These are phyloP conservation scores for Coniferiporia sulphurascens DNA, from an alignment of 1,284 basidiomycete genomes.

Conservation along the genomic window DNA sequence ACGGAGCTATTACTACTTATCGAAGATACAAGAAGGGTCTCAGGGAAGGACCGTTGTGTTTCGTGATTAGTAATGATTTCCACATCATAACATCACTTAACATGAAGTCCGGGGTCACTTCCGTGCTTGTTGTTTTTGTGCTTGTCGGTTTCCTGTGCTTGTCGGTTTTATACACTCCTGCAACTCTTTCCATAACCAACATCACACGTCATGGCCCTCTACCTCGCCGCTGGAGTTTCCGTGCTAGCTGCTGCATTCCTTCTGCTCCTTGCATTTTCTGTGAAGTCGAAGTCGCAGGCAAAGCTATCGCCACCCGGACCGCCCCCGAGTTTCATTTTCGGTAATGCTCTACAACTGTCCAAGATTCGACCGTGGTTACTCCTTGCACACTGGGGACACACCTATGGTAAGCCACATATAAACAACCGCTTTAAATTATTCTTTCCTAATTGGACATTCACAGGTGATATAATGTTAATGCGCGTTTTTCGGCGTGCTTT, in stretches of 20 bases:
- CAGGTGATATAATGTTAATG: not conserved
- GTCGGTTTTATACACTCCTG: not conserved
- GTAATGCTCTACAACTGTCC: conserved; percentile 16
- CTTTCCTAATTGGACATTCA: not conserved
- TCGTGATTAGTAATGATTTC: no score
- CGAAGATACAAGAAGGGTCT: no score
- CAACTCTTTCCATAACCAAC: not conserved
- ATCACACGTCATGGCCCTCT: not conserved
- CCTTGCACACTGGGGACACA: conserved; percentile 11
- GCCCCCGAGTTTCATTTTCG: conserved; percentile 3
- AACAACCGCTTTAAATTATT: not conserved
- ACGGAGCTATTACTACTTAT: no score
- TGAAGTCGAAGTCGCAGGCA: not conserved
- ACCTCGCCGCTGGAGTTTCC: not conserved
- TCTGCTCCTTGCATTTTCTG: not conserved
- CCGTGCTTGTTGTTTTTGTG: not conserved
- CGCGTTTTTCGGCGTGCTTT: not conserved
- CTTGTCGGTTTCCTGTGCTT: not conserved
- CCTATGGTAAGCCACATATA: conserved; percentile 11
- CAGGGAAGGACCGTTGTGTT: no score
- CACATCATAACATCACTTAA: no score
- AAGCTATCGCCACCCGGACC: conserved; percentile 15
- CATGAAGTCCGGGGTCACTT: no score
- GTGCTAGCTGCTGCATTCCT: not conserved
- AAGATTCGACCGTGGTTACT: conserved; percentile 10